Base-by-base conservation (phyloP, 1,284 basidiomycete genomes). In the Cutaneotrichosporon sp. region DNA sequence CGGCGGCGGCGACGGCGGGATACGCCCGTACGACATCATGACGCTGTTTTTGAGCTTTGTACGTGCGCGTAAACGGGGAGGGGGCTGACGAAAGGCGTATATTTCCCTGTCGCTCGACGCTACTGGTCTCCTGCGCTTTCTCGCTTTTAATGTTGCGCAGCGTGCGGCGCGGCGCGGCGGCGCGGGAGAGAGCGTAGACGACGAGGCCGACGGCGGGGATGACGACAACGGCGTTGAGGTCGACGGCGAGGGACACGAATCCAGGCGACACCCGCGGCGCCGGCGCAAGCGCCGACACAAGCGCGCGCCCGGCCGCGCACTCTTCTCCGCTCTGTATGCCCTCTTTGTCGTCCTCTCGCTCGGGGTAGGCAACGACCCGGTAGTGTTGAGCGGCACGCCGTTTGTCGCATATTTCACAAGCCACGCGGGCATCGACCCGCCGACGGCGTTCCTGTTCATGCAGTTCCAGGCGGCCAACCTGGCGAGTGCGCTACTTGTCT, bases 11-110 rank as follows among this genome's bases (percentile, higher is more conserved):
- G 46, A 33, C 2, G 76, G 85, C 45, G 87, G 87, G 3, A 82
- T 97, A 37, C 82, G 88, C 61, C 93, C 94, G 0, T 89, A 93
- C 66, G 90, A 96, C 70, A 91, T 97, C 56, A 83, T 97, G 72
- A 88, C 90, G 23, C 78, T 97, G 4, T 97, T 97, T 76, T 84
- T 91, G 60, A 88, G 87, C 2, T 79, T 97, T 50, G 82, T 81
- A 53, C 56, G 76, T 71, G 13, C 34, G 13, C 26, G 22, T 26
- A 26, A 12, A 17, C 20, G 36, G 18, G 18, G 22, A 10, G 26
- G 10, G 26, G 5, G 12, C 21, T 40, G 23, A 45, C 26, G n/a
- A 9, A 54, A 82, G 80, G 92, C 92, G 0, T 98, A 97, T 76
- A 87, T 97, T 77, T 85, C 93, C 4, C 87, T 97, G 46, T 90